Conservation (phyloP, 306 rosid species). For the Lathyrus sativus region DNA sequence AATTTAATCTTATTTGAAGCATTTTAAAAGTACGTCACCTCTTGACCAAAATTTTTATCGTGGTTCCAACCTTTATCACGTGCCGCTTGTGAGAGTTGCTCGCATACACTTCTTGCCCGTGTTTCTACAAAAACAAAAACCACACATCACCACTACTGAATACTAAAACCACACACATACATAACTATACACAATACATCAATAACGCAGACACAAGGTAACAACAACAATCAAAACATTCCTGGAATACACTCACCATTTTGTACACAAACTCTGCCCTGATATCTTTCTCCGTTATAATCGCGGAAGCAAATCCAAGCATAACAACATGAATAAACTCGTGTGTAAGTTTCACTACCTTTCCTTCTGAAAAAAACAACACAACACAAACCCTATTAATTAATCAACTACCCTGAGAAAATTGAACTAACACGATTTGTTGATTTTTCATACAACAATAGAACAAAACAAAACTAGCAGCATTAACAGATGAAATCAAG, state of each 20-base stretch:
- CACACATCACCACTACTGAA: conserved; percentile 15
- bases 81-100: conserved; percentile 74
- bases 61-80: conserved; percentile 76
- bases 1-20: conserved; percentile 2
- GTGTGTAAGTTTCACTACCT: conserved; percentile 68
- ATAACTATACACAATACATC: background rate
- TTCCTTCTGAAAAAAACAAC: conserved; percentile 65
- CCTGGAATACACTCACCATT: conserved; percentile 47
- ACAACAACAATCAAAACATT: conserved; percentile 13
- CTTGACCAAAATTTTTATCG: conserved; percentile 69
- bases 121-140: conserved; percentile 53
- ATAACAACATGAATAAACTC: conserved; percentile 72
- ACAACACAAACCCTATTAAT: conserved; percentile 14
- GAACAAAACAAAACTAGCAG: background rate
- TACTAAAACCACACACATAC: background rate
- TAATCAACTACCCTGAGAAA: background rate
- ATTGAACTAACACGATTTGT: background rate
- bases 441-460: background rate
- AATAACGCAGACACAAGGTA: background rate
- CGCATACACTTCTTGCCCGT: conserved; percentile 55
- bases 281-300: conserved; percentile 59
- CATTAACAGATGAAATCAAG: background rate
- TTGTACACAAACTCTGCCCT: conserved; percentile 62
- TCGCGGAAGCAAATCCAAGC: conserved; percentile 75
- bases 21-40: conserved; percentile 59